Evolutionary conservation across 2,329 filamentous ascomycete species (phyloP).

Genomic region (Phaeosphaeriaceae sp.): DNA sequence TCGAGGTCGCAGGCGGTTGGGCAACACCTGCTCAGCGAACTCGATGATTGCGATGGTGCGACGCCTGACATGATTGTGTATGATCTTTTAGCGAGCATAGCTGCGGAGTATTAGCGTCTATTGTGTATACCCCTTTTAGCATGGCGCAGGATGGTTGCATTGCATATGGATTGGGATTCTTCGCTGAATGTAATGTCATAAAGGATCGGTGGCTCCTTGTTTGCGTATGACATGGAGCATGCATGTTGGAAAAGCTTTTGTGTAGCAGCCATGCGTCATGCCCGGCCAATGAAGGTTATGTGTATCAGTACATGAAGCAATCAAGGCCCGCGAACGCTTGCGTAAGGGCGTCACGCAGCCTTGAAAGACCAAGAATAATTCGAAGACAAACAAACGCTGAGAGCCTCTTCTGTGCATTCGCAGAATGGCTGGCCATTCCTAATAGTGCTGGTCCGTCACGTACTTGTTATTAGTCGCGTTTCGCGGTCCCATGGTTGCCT

Average conservation of each 20-base stretch:
- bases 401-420: background rate
- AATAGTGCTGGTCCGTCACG: background rate
- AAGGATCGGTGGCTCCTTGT: background rate
- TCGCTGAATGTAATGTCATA: background rate
- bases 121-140: slow-evolving; percentile 19
- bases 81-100: slow-evolving; percentile 29
- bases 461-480: slow-evolving; percentile 5
- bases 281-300: too few species aligned
- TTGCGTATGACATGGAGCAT: background rate
- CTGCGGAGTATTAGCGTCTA: slow-evolving; percentile 26
- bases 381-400: too few species aligned
- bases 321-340: too few species aligned
- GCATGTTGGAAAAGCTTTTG: too few species aligned
- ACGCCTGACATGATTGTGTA: slow-evolving; percentile 11
- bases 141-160: slow-evolving; percentile 31
- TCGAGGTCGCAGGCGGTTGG: slow-evolving; percentile 96
- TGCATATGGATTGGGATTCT: slow-evolving; percentile 4
- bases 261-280: too few species aligned
- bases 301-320: too few species aligned
- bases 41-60: slow-evolving; percentile 6
- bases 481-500: slow-evolving; percentile 1
- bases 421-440: background rate
- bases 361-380: too few species aligned
- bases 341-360: too few species aligned
- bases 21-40: slow-evolving; percentile 58